Base-by-base conservation (phyloP, 2,329 filamentous ascomycete genomes). In the Talaromyces funiculosus region DNA sequence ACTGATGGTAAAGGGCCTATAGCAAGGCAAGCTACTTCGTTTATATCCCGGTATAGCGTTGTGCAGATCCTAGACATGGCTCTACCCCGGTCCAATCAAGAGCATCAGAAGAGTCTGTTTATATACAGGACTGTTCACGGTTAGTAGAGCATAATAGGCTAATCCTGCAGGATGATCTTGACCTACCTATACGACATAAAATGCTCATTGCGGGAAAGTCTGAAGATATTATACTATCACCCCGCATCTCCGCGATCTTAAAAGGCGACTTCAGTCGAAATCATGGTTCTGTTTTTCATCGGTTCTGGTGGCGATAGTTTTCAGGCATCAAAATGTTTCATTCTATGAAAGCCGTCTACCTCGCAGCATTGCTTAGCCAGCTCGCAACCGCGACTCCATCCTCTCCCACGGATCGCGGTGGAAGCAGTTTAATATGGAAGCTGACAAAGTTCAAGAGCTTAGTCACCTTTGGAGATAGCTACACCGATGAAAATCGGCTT, bases 391-490 rank as follows among this genome's bases (percentile, higher is more conserved):
- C 54, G 35, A 18, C 14, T 10, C 22, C 12, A 10, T 24, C 40
- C n/a, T 9, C 54, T 24, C n/a, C 33, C 9, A 35, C 10, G 9
- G 35, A 4, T 10, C 54, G 18, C n/a, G 53, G 16, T 8, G 33
- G 2, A 31, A 42, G 3, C 6, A 56, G n/a, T 10, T 35, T 29
- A 10, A 37, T 38, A 16, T 72, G 69, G 69, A 63, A 65, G 12
- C 67, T 80, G 42, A 73, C 74, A 33, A 76, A 78, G 38, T 85
- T 90, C 69, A 80, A 84, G 29, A 86, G 84, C 54, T 71, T 90
- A 38, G 82, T 90, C 40, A 81, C 85, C 0, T 91, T 92, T 69
- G 88, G 89, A 12, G 87, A 91, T 72, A 90, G 87, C 72, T 92
- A 88, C 68, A 90, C 88, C 0, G 90, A 92, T 68, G 87, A 91